Percentiles rank a stretch among this genome's conserved stretches.
phyloP scores from a whole-genome alignment of 768 basidiomycete genomes.

The Termitomyces titanicus region DNA sequence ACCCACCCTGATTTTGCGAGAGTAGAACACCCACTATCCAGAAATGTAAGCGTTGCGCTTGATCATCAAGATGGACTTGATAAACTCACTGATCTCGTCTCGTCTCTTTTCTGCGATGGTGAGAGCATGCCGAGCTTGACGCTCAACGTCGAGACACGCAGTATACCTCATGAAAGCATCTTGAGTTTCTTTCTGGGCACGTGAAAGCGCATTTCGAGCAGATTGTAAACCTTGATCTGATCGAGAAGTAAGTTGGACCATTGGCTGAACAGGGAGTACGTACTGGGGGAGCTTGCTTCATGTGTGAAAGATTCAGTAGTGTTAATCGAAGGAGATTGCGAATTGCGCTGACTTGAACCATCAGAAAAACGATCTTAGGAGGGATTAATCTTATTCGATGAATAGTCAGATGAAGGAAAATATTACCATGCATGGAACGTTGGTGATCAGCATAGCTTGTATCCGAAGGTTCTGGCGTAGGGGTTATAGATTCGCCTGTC shows the following conservation, averaged over 20 bases:
- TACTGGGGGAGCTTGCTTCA: conserved; percentile 60
- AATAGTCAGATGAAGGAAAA: conserved; percentile 4
- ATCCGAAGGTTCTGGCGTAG: conserved; percentile 48
- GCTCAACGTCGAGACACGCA: conserved; percentile 63
- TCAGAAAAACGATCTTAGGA: conserved; percentile 32
- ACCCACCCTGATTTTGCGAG: conserved; percentile 39
- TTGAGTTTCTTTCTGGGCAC: conserved; percentile 69
- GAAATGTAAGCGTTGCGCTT: conserved; percentile 12
- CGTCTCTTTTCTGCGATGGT: conserved; percentile 63
- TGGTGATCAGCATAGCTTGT: conserved; percentile 34
- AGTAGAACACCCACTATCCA: conserved; percentile 43
- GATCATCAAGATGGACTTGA: conserved; percentile 6
- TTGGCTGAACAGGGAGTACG: conserved; percentile 18
- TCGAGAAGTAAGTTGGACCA: conserved; percentile 12
- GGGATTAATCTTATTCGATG: conserved; percentile 6
- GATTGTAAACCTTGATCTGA: conserved; percentile 61
- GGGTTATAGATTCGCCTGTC: conserved; percentile 38
- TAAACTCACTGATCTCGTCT: conserved; percentile 54
- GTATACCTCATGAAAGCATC: conserved; percentile 71
- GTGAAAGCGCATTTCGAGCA: conserved; percentile 53
- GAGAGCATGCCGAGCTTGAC: conserved; percentile 63
- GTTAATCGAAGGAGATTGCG: conserved; percentile 48
- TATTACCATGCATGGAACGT: conserved; percentile 25
- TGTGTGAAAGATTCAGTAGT: conserved; percentile 51
- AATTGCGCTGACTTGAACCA: conserved; percentile 38